These are phyloP conservation scores for Aspergillus kassunensis DNA, from an alignment of 495 filamentous ascomycete species.

Conservation along the genomic window DNA sequence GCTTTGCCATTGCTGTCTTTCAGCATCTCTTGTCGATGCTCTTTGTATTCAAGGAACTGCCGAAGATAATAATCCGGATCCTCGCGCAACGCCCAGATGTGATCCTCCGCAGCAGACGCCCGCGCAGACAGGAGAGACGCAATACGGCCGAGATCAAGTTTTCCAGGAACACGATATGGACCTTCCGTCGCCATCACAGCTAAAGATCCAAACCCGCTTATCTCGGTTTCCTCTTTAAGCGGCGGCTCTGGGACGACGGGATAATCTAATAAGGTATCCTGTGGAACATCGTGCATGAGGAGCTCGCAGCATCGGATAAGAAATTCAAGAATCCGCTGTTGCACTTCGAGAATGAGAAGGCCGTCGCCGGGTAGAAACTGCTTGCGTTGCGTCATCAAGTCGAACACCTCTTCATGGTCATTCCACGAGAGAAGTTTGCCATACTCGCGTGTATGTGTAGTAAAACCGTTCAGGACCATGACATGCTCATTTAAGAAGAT, in stretches of 20 bases:
- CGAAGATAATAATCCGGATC: constrained; percentile 51
- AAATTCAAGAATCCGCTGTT: constrained; percentile 40
- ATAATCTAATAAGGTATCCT: neutral
- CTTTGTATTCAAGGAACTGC: constrained; percentile 25
- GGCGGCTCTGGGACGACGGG: constrained; percentile 26
- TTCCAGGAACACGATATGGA: constrained; percentile 40
- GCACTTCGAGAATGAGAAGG: constrained; percentile 40
- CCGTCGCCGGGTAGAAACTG: constrained; percentile 40
- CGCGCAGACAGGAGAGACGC: constrained; percentile 36
- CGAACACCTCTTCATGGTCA: constrained; percentile 33
- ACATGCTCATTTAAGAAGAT: constrained; percentile 33
- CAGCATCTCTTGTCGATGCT: constrained; percentile 40
- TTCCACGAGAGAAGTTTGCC: constrained; percentile 41
- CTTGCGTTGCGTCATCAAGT: constrained; percentile 21
- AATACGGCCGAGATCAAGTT: constrained; percentile 38
- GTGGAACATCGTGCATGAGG: constrained; percentile 43
- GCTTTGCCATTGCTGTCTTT: constrained; percentile 23
- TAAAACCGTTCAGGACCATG: constrained; percentile 40
- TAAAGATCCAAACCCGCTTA: constrained; percentile 43
- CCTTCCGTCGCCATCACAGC: constrained; percentile 38
- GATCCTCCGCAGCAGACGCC: constrained; percentile 39
- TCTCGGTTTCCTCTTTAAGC: constrained; percentile 28
- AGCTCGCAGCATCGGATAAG: constrained; percentile 33
- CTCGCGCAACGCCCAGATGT: constrained; percentile 50
- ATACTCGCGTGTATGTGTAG: constrained; percentile 28